Base-by-base conservation (phyloP, 2,329 filamentous ascomycete genomes). In the Pleoardoris graminearum region DNA sequence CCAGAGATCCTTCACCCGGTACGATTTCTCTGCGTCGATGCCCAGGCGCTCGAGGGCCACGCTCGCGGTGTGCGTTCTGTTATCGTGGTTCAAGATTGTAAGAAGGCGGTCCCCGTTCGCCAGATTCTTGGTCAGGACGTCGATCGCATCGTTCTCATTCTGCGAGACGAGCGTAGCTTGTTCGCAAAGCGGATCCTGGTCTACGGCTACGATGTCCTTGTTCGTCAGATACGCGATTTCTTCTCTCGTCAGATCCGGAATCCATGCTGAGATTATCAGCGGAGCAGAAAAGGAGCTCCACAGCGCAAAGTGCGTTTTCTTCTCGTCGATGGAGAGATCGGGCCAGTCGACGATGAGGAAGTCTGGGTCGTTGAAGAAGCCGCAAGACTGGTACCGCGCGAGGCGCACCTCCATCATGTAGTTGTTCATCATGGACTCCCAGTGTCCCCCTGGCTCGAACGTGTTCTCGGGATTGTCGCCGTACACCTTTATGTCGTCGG, bases 391-490 rank as follows among this genome's bases (percentile, higher is more conserved):
- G 62, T 69, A 75, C 32, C 76, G 72, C 12, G 74, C 70, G 1
- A 79, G 61, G n/a, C 73, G 69, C 6, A 74, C 67, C 45, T 79
- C 66, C 51, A 75, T 76, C 30, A 70, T 70, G 51, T 80, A 80
- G 56, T 81, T 81, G 54, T 70, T 72, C 70, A 78, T 74, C 50
- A 81, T 73, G 53, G 76, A 79, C 27, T 76, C 70, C 79, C 79
- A 81, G 4, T 75, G 73, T 37, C 71, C 74, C 17, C 72, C 61
- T 4, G 62, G 57, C 48, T 65, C 74, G 44, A 62, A 64, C 0
- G 44, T 59, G 36, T 57, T 56, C 7, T 23, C 48, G 1, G 56
- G 53, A 14, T 73, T 64, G 12, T 69, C 69, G 41, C 60, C 66
- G 55, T 77, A 80, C 1, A 73, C 75, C 21, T 75, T 67, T 44